Conservation (phyloP, 1,284 basidiomycete species). For the Malassezia sympodialis region DNA sequence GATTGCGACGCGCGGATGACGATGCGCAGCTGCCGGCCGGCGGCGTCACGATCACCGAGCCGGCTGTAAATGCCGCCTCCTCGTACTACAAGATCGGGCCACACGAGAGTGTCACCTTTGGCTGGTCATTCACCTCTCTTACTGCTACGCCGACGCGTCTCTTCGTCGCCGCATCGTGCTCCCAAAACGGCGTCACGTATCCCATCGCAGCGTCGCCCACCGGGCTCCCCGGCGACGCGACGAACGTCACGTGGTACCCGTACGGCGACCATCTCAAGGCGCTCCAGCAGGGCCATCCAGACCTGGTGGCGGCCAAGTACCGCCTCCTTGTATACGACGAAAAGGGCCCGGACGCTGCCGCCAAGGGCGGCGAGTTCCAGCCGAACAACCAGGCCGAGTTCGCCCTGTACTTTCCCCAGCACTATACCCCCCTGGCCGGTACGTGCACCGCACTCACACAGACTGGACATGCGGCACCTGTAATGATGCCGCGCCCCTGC, state of each 20-base stretch:
- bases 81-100: conserved; percentile 47
- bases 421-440: conserved; percentile 40
- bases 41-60: conserved; percentile 42
- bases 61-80: conserved; percentile 35
- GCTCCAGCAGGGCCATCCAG: conserved; percentile 24
- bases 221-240: conserved; percentile 33
- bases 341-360: conserved; percentile 24
- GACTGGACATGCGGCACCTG: conserved; percentile 16
- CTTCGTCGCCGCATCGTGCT: conserved; percentile 39
- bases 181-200: conserved; percentile 40
- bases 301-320: conserved; percentile 40
- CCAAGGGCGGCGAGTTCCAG: conserved; percentile 28
- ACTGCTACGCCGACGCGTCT: conserved; percentile 28
- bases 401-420: conserved; percentile 43
- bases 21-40: conserved; percentile 20
- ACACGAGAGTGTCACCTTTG: conserved; percentile 41
- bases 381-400: conserved; percentile 42
- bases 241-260: conserved; percentile 39
- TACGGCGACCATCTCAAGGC: conserved; percentile 37
- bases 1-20: neutral
- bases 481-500: conserved; percentile 1
- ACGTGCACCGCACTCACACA: conserved; percentile 6
- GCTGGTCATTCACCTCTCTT: conserved; percentile 45
- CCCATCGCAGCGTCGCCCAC: conserved; percentile 28
- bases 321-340: conserved; percentile 42